Evolutionary conservation across 129 eudicot species (phyloP).

Genomic region (Dittrichia graveolens): DNA sequence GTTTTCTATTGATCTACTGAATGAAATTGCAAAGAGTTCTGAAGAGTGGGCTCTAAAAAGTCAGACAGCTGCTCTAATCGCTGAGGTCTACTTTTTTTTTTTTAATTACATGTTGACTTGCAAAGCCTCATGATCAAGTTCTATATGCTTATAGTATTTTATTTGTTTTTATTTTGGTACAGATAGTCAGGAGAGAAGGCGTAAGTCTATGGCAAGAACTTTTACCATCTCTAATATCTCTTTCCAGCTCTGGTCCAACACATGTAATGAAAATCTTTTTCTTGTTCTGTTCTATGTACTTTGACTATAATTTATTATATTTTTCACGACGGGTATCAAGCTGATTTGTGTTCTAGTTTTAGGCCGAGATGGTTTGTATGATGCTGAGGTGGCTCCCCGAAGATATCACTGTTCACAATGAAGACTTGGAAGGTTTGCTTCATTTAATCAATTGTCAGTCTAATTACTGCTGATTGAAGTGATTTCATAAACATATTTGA

Average conservation of each 20-base stretch:
- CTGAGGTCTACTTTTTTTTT: slow-evolving; percentile 61
- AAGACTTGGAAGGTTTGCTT: slow-evolving; percentile 85
- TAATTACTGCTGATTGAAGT: neutral
- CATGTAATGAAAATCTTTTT: slow-evolving; percentile 58
- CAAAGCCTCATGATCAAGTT: slow-evolving; percentile 20
- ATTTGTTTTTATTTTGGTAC: slow-evolving; percentile 31
- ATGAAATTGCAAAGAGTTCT: slow-evolving; percentile 61
- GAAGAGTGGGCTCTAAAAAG: slow-evolving; percentile 96
- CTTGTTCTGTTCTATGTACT: slow-evolving; percentile 14
- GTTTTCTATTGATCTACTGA: slow-evolving; percentile 67
- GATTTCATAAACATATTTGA: slow-evolving; percentile 1
- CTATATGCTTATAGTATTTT: neutral
- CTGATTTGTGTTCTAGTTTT: slow-evolving; percentile 44
- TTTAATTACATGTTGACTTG: slow-evolving; percentile 12
- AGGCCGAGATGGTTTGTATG: slow-evolving; percentile 96
- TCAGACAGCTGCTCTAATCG: slow-evolving; percentile 89
- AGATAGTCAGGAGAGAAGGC: slow-evolving; percentile 97
- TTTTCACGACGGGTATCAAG: slow-evolving; percentile 26
- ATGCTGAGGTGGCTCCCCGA: slow-evolving; percentile 98
- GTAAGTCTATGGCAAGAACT: slow-evolving; percentile 80
- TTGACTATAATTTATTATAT: slow-evolving; percentile 8
- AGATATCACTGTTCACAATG: slow-evolving; percentile 96
- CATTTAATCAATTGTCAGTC: neutral
- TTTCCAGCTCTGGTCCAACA: slow-evolving; percentile 75
- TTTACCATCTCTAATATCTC: slow-evolving; percentile 64